A percentile compares a stretch with the other conserved stretches of the same genome.
phyloP scores from a whole-genome alignment of 1,284 basidiomycete genomes.

The Ustilago nuda region DNA sequence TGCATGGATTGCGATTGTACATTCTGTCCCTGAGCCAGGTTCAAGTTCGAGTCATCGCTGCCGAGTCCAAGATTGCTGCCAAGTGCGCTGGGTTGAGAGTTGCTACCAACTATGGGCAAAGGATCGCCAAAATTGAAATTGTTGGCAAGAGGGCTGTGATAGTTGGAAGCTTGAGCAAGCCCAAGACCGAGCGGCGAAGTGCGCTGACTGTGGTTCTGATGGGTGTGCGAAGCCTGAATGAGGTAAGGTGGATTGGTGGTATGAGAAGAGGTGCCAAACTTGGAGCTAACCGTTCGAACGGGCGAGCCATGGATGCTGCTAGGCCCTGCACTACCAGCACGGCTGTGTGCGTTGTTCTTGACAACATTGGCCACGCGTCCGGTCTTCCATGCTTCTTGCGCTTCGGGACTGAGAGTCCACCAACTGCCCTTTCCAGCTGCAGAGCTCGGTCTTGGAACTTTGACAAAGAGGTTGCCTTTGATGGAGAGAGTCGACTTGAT shows the following conservation, averaged over 20 bases:
- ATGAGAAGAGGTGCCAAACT: conserved; percentile 44
- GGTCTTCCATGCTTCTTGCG: conserved; percentile 64
- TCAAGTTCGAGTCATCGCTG: conserved; percentile 17
- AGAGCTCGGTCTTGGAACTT: conserved; percentile 62
- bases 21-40: conserved; percentile 20
- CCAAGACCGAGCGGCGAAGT: conserved; percentile 49
- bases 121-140: conserved; percentile 49
- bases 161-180: conserved; percentile 29
- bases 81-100: conserved; percentile 25
- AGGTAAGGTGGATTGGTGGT: conserved; percentile 50
- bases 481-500: conserved; percentile 69
- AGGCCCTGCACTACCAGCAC: conserved; percentile 51
- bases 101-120: conserved; percentile 14
- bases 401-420: conserved; percentile 67
- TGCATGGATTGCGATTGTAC: conserved; percentile 34
- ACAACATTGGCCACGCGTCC: conserved; percentile 61
- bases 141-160: conserved; percentile 42
- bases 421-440: conserved; percentile 66
- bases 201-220: conserved; percentile 51
- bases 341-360: conserved; percentile 56
- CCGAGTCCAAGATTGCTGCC: conserved; percentile 36
- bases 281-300: conserved; percentile 51
- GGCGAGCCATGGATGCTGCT: conserved; percentile 56
- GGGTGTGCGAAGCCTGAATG: conserved; percentile 41
- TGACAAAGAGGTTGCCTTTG: conserved; percentile 67